These are phyloP conservation scores for Fagopyrum tataricum DNA, from an alignment of 148 eudicot species.

Conservation along the genomic window DNA sequence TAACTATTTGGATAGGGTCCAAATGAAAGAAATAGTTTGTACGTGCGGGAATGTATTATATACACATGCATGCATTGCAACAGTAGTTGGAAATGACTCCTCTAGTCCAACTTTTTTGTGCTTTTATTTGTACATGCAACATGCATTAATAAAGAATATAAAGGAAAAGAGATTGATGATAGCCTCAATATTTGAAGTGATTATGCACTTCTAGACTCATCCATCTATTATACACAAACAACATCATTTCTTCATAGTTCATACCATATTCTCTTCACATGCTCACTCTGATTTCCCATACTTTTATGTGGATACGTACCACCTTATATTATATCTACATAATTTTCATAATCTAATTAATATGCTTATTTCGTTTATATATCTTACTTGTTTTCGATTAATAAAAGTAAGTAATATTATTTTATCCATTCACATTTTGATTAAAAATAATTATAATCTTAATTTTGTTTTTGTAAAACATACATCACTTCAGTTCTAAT, in stretches of 20 bases:
- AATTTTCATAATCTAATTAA: too few species aligned
- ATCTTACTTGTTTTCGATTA: too few species aligned
- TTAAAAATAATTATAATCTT: too few species aligned
- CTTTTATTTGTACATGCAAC: neutral
- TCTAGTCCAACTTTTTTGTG: neutral
- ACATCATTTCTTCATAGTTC: neutral
- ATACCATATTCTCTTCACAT: constrained; percentile 1
- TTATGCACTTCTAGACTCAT: neutral
- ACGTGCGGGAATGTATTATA: neutral
- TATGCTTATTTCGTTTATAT: too few species aligned
- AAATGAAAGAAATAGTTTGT: neutral
- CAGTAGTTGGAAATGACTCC: neutral
- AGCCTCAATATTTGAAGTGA: neutral
- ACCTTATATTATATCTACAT: too few species aligned
- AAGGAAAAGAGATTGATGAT: neutral
- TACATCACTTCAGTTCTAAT: too few species aligned
- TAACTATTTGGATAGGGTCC: too few species aligned
- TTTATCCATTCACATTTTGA: too few species aligned
- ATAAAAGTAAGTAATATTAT: too few species aligned
- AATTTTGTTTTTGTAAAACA: too few species aligned
- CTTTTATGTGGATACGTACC: too few species aligned
- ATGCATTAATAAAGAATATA: neutral
- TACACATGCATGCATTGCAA: neutral
- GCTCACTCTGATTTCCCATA: neutral
- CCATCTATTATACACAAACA: neutral